phyloP scores from a whole-genome alignment of 768 basidiomycete species.

The Tylopilus sp. region DNA sequence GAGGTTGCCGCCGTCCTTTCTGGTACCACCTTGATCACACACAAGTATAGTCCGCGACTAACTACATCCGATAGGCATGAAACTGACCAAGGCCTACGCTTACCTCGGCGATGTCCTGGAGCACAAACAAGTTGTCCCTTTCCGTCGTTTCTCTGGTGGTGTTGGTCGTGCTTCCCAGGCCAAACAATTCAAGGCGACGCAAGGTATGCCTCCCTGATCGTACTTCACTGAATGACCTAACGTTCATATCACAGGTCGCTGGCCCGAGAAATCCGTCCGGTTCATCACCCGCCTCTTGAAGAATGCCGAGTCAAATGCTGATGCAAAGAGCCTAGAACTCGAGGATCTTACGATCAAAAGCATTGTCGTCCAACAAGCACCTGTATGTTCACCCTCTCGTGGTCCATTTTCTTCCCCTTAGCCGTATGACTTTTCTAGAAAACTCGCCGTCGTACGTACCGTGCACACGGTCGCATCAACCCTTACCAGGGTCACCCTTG shows the following conservation, averaged over 20 bases:
- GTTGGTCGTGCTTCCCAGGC: slow-evolving; percentile 94
- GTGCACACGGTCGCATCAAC: slow-evolving; percentile 96
- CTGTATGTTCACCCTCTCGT: slow-evolving; percentile 51
- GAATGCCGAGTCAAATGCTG: slow-evolving; percentile 99
- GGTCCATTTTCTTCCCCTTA: neutral
- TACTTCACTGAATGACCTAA: neutral
- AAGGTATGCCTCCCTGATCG: slow-evolving; percentile 57
- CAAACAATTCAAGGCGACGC: slow-evolving; percentile 94
- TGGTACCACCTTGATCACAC: slow-evolving; percentile 48
- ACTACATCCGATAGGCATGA: slow-evolving; percentile 59
- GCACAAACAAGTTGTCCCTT: slow-evolving; percentile 96
- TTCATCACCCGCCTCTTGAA: slow-evolving; percentile 93
- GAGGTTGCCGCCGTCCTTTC: slow-evolving; percentile 95
- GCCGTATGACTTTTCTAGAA: slow-evolving; percentile 49
- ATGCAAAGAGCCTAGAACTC: slow-evolving; percentile 91
- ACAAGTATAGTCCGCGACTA: neutral
- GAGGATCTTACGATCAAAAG: slow-evolving; percentile 94
- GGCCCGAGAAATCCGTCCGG: slow-evolving; percentile 98
- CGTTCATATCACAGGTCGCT: slow-evolving; percentile 68
- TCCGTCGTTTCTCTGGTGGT: slow-evolving; percentile 93
- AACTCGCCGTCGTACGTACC: slow-evolving; percentile 99
- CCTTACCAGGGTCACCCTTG: slow-evolving; percentile 98
- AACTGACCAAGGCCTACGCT: slow-evolving; percentile 89
- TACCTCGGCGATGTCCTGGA: slow-evolving; percentile 94
- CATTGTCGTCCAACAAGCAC: slow-evolving; percentile 98